Base-by-base conservation (phyloP, 192 early-diverging fungal species). In the Coemansia umbellata region DNA sequence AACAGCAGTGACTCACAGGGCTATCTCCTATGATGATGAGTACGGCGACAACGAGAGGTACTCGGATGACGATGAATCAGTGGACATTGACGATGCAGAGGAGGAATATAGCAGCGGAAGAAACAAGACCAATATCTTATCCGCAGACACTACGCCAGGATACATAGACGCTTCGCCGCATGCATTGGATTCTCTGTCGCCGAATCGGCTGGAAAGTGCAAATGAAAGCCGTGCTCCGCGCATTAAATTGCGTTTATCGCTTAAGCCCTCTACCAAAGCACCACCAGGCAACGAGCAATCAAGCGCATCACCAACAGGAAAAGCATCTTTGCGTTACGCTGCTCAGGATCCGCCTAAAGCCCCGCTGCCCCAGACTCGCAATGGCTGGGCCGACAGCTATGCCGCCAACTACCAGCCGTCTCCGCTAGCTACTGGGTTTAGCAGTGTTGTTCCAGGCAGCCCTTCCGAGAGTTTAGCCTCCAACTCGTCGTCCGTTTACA, bases 201-300 rank as follows among this genome's bases (percentile, higher is more conserved):
- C 31, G 21, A 10, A 0, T 11, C 15, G 21, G 30, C 24, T 30
- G 28, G 41, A 55, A 1, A 18, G 33, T 22, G 27, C n/a, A n/a
- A 50, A 52, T 37, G 52, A 15, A 15, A 47, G 24, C 24, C 49
- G 40, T 19, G 63, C 60, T 31, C 71, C 71, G 19, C 63, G 64
- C 3, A 66, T 74, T 21, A 58, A 54, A 50, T 60, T 74, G 37
- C 59, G 55, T 27, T 48, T 74, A 17, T 74, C 71, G 31, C 33
- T 74, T 22, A 74, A 74, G 44, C 21, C 23, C 47, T 18, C 21
- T 5, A 31, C 1, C 1, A 18, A 26, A 26, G 14, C 23, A 13
- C 19, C 53, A 35, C 28, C 31, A 13, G 11, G 15, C 31, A 49
- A 28, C 18, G 24, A 27, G 11, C 23, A 44, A 26, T 14, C 42